phyloP scores from a whole-genome alignment of 2,329 filamentous ascomycete genomes.

The Lecanosticta acicola region DNA sequence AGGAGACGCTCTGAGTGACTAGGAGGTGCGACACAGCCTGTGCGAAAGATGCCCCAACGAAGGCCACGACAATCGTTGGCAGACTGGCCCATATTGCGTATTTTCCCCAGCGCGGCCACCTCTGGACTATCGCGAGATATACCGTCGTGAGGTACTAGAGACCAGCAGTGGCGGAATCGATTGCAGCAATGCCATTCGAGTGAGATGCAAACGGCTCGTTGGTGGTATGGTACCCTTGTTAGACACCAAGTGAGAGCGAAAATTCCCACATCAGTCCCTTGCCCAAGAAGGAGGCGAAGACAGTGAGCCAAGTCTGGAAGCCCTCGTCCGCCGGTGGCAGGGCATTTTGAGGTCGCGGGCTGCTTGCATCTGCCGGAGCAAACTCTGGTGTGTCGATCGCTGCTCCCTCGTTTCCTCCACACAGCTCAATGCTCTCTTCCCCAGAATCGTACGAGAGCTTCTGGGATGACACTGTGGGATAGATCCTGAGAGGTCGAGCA shows the following conservation, averaged over 20 bases:
- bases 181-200: conserved; percentile 36
- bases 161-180: conserved; percentile 38
- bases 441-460: too few relatives aligned
- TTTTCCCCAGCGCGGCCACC: conserved; percentile 27
- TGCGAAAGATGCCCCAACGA: conserved; percentile 36
- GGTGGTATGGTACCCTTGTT: conserved; percentile 27
- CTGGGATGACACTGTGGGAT: too few relatives aligned
- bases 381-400: not conserved
- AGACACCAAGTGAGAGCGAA: conserved; percentile 28
- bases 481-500: too few relatives aligned
- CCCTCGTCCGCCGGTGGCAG: conserved; percentile 37
- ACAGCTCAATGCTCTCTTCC: too few relatives aligned
- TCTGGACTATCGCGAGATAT: conserved; percentile 36
- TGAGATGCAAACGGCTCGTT: conserved; percentile 20
- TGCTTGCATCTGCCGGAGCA: not conserved
- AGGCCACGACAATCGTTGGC: conserved; percentile 31
- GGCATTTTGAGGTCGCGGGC: not conserved
- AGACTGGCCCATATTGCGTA: conserved; percentile 33
- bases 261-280: conserved; percentile 30
- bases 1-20: conserved; percentile 38
- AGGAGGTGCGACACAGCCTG: conserved; percentile 35
- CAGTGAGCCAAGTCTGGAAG: conserved; percentile 41
- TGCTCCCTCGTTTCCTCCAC: too few relatives aligned
- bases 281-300: conserved; percentile 39
- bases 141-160: conserved; percentile 44